Evolutionary conservation across 306 rosid genomes (phyloP), one percentile per base, ranked within the genome.

Genomic region (Pueraria montana): DNA sequence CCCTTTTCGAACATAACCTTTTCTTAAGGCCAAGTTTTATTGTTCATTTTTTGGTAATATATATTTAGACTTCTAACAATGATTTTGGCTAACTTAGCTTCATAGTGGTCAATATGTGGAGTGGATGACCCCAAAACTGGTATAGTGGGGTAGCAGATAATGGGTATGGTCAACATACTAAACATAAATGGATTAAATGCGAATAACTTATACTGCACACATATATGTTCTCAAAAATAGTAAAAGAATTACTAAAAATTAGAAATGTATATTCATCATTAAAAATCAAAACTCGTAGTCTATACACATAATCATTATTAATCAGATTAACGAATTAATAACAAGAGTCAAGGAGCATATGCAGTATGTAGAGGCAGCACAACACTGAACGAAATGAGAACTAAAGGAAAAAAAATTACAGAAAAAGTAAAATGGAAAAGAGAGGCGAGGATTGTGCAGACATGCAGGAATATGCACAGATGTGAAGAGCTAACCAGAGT

Each of bases 21-120:
- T 27, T 66, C 11, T 52, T 11, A 17, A 38, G 32, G 66, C 52
- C 7, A 21, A 61, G 43, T 74, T 81, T 73, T 32, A 49, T 66
- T 65, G 74, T 52, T 73, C 11, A 13, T 10, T 64, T 6, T 82
- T 26, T 23, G 11, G 40, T 52, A 24, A 73, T 12, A 50, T 63
- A 53, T 62, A 2, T 26, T 32, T 49, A 9, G 62, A 30, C 12
- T 61, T 27, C 30, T 27, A 27, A 27, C 30, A 27, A 27, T 27
- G 3, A 27, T 27, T 27, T 27, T 27, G 30, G 30, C 30, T 11
- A 34, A 68, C 5, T 20, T 68, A 20, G 72, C 34, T 5, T 42
- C 53, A 40, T 1, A 40, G 34, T 68, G 40, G 34, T 68, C 46
- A 68, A 40, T 42, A n/a, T n/a, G 49, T 2, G 2, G 34, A 40